These are phyloP conservation scores for Penicillium samsonianum DNA, from an alignment of 495 filamentous ascomycete species.

Conservation along the genomic window DNA sequence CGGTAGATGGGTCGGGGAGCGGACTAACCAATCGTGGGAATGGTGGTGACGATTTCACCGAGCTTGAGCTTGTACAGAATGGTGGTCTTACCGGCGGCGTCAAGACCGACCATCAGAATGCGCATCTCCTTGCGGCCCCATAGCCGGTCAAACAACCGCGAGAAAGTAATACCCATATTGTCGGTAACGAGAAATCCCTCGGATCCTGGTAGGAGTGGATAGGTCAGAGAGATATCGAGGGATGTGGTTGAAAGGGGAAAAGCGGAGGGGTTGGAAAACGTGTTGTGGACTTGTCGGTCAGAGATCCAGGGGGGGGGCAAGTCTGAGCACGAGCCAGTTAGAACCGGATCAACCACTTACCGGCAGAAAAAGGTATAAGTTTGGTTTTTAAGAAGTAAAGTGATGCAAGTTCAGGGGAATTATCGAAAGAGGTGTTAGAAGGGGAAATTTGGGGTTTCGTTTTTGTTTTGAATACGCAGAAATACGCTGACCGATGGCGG, in stretches of 20 bases:
- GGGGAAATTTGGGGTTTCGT: constrained; percentile 17
- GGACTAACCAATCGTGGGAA: constrained; percentile 95
- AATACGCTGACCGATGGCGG: constrained; percentile 26
- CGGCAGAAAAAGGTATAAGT: constrained; percentile 20
- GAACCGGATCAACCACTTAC: constrained; percentile 10
- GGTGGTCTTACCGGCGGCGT: constrained; percentile 99
- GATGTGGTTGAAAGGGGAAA: constrained; percentile 17
- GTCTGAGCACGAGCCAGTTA: constrained; percentile 15
- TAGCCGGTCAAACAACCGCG: constrained; percentile 89
- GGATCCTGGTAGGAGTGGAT: constrained; percentile 23
- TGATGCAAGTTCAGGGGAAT: constrained; percentile 11
- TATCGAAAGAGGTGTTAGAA: constrained; percentile 19
- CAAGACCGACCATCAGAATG: constrained; percentile 99
- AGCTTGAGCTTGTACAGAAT: constrained; percentile 99
- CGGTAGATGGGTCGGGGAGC: constrained; percentile 6
- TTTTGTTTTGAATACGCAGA: constrained; percentile 28
- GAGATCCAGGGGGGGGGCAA: constrained; percentile 21
- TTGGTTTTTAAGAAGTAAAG: constrained; percentile 5
- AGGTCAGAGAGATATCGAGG: constrained; percentile 26
- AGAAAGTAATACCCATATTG: constrained; percentile 93
- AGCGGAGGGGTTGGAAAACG: constrained; percentile 27
- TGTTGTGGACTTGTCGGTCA: constrained; percentile 35
- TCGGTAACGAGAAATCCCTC: constrained; percentile 40
- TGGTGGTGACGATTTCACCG: constrained; percentile 99
- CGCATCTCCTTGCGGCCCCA: constrained; percentile 99